phyloP scores from a whole-genome alignment of 176 grass and related monocot genomes.

The Aegilops umbellulata region DNA sequence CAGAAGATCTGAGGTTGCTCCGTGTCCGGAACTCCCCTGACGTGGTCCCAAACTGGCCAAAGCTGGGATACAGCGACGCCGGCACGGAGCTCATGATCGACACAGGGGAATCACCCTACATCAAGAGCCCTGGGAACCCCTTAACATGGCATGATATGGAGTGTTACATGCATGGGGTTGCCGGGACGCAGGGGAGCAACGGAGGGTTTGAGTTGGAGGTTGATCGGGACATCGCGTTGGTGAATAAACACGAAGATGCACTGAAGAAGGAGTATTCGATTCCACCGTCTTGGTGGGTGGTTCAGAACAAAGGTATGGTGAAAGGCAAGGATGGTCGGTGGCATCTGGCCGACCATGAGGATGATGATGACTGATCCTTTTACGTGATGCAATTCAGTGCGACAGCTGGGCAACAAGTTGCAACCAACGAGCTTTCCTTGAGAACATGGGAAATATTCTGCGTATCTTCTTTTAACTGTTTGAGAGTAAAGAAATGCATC shows the following conservation, averaged over 20 bases:
- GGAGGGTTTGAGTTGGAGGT: slow-evolving; percentile 69
- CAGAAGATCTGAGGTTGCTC: slow-evolving; percentile 55
- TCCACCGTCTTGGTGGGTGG: slow-evolving; percentile 72
- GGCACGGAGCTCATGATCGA: slow-evolving; percentile 69
- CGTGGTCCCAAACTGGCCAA: slow-evolving; percentile 72
- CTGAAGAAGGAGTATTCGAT: slow-evolving; percentile 71
- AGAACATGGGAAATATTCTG: background rate
- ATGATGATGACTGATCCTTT: slow-evolving; percentile 47
- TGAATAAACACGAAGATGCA: slow-evolving; percentile 71
- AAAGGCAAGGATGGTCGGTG: slow-evolving; percentile 67
- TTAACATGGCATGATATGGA: slow-evolving; percentile 83
- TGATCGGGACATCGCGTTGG: slow-evolving; percentile 67
- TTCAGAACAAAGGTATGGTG: slow-evolving; percentile 76
- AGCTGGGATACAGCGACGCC: slow-evolving; percentile 48
- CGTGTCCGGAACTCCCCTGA: slow-evolving; percentile 56
- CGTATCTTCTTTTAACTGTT: background rate
- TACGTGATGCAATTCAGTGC: background rate
- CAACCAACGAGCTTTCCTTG: background rate
- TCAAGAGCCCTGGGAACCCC: slow-evolving; percentile 60
- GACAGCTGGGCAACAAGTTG: slow-evolving; percentile 1
- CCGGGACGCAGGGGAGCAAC: slow-evolving; percentile 47
- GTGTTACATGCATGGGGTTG: slow-evolving; percentile 69
- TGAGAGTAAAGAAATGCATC: background rate
- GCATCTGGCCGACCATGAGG: slow-evolving; percentile 64
- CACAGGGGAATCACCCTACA: slow-evolving; percentile 60